Percentiles rank a stretch among this genome's conserved stretches.
phyloP scores from a whole-genome alignment of 331 rosid species.

The Malus hybrid region DNA sequence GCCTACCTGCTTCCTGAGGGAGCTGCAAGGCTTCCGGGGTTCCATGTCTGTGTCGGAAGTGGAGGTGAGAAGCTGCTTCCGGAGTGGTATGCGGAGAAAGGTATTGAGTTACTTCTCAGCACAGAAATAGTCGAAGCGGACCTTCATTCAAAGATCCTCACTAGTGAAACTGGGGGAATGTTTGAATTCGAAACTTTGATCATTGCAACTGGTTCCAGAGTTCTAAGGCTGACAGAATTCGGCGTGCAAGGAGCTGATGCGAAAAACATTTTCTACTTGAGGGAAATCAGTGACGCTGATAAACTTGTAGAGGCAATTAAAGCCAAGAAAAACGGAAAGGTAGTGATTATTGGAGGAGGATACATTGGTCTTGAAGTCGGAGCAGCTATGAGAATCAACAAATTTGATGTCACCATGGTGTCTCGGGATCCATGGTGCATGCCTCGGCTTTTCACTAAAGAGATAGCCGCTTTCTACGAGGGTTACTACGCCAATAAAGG shows the following conservation, averaged over 20 bases:
- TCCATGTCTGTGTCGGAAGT: slow-evolving; percentile 48
- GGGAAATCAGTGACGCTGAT: slow-evolving; percentile 39
- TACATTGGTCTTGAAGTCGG: slow-evolving; percentile 48
- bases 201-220: slow-evolving; percentile 38
- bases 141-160: slow-evolving; percentile 20
- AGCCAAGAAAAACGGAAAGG: slow-evolving; percentile 28
- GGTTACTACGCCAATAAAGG: slow-evolving; percentile 25
- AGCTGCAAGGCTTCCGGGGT: slow-evolving; percentile 33
- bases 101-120: slow-evolving; percentile 31
- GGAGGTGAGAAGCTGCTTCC: slow-evolving; percentile 37
- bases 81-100: slow-evolving; percentile 33
- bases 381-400: slow-evolving; percentile 38
- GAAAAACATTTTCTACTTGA: slow-evolving; percentile 36
- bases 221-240: slow-evolving; percentile 17
- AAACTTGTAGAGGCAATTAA: slow-evolving; percentile 22
- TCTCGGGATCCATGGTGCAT: slow-evolving; percentile 23
- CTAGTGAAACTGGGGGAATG: slow-evolving; percentile 15
- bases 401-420: slow-evolving; percentile 37
- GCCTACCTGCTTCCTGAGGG: slow-evolving; percentile 30
- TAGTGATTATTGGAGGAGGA: slow-evolving; percentile 43
- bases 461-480: slow-evolving; percentile 34
- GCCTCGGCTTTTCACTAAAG: slow-evolving; percentile 26
- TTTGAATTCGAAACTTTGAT: slow-evolving; percentile 24
- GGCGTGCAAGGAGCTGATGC: slow-evolving; percentile 26
- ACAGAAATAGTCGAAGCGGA: slow-evolving; percentile 27